A percentile compares a stretch with the other conserved stretches of the same genome.
phyloP scores from a whole-genome alignment of 331 rosid genomes.

The Cydonia oblonga region DNA sequence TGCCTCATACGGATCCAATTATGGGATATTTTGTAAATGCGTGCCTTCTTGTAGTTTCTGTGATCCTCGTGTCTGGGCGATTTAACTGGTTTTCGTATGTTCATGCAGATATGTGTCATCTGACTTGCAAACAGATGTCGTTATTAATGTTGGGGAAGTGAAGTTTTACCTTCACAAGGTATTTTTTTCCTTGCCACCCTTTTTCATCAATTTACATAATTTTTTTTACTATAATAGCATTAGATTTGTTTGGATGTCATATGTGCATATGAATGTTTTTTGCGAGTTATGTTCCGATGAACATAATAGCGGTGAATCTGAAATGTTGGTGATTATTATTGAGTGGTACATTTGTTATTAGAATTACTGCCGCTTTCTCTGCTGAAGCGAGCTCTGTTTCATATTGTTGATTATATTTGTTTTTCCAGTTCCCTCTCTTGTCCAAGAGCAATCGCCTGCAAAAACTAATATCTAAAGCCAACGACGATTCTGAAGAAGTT shows the following conservation, averaged over 20 bases:
- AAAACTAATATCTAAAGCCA: conserved; percentile 41
- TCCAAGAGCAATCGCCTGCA: conserved; percentile 82
- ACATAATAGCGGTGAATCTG: not conserved
- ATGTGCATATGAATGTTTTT: not conserved
- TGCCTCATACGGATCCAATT: not conserved
- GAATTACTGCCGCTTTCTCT: not conserved
- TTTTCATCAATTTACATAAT: not conserved
- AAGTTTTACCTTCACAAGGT: conserved; percentile 92
- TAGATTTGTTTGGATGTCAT: not conserved
- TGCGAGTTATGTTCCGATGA: not conserved
- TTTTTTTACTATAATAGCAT: not conserved
- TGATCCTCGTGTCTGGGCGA: not conserved
- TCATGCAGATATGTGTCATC: conserved; percentile 66
- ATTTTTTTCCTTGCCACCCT: conserved; percentile 3
- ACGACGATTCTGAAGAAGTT: conserved; percentile 62
- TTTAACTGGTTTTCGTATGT: not conserved
- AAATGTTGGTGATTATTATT: not conserved
- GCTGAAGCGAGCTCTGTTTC: not conserved
- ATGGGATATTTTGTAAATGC: not conserved
- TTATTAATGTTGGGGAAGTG: conserved; percentile 61
- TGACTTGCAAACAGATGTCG: conserved; percentile 69
- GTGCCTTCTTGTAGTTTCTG: not conserved
- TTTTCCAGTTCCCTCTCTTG: conserved; percentile 75
- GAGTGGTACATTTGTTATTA: not conserved
- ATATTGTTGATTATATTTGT: conserved; percentile 8